A percentile compares a stretch with the other conserved stretches of the same genome.
Evolutionary conservation across 352 stramenopile genomes (phyloP).

Genomic region (Plasmopara halstedii): DNA sequence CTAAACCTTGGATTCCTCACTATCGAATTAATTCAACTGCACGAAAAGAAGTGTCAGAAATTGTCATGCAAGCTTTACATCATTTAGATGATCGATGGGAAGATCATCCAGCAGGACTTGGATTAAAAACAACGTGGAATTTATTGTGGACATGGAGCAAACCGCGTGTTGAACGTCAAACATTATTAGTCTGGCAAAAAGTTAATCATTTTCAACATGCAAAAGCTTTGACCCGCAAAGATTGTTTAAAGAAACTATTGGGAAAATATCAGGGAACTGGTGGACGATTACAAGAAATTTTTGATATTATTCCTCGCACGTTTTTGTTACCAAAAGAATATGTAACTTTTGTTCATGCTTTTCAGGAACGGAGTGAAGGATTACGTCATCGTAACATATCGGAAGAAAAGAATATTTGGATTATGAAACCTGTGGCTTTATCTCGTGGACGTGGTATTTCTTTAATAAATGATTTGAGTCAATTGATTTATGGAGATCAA

Average conservation of each 20-base stretch:
- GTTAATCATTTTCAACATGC: slow-evolving; percentile 93
- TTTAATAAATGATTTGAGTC: slow-evolving; percentile 79
- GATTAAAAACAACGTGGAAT: slow-evolving; percentile 88
- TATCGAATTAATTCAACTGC: slow-evolving; percentile 80
- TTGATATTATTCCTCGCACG: slow-evolving; percentile 88
- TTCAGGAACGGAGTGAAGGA: slow-evolving; percentile 39
- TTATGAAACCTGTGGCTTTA: slow-evolving; percentile 90
- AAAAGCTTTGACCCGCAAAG: slow-evolving; percentile 89
- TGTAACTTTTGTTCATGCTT: slow-evolving; percentile 82
- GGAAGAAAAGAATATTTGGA: slow-evolving; percentile 84
- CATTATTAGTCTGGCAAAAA: slow-evolving; percentile 88
- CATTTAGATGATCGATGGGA: slow-evolving; percentile 49
- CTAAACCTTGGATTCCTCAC: slow-evolving; percentile 41
- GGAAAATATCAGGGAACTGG: slow-evolving; percentile 52
- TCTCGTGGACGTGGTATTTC: slow-evolving; percentile 90
- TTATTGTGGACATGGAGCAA: slow-evolving; percentile 89
- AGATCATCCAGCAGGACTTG: slow-evolving; percentile 64
- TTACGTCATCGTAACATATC: slow-evolving; percentile 7
- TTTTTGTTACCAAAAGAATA: slow-evolving; percentile 93
- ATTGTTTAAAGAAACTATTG: slow-evolving; percentile 88
- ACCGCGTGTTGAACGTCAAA: slow-evolving; percentile 68
- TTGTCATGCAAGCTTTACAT: slow-evolving; percentile 61
- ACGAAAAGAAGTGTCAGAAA: slow-evolving; percentile 74
- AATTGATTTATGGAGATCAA: slow-evolving; percentile 84
- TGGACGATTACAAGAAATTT: slow-evolving; percentile 48